These are phyloP conservation scores for Penicillium sp. DNA, from an alignment of 2,329 filamentous ascomycete genomes.

Conservation along the genomic window DNA sequence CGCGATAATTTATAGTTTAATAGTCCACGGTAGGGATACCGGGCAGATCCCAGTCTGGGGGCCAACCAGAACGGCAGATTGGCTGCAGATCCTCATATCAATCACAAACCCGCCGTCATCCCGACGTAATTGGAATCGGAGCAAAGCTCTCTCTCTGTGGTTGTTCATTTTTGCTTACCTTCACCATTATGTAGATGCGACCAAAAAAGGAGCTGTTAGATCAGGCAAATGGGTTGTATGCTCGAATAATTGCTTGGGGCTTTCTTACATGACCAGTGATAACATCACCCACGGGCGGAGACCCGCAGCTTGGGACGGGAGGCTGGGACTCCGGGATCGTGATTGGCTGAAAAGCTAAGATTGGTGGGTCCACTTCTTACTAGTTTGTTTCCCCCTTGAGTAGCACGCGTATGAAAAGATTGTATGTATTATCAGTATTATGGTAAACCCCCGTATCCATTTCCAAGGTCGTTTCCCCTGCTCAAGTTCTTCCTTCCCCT, in stretches of 20 bases:
- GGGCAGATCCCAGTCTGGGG: slow-evolving; percentile 4
- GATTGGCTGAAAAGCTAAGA: not conserved
- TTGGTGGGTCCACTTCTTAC: not conserved
- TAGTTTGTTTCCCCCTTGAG: not conserved
- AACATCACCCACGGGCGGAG: slow-evolving; percentile 4
- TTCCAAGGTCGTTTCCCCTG: not conserved
- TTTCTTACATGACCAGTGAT: not conserved
- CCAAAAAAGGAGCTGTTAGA: too few relatives aligned
- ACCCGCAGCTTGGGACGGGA: slow-evolving; percentile 1
- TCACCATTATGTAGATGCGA: not conserved
- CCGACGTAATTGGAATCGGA: slow-evolving; percentile 1
- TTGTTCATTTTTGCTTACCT: not conserved
- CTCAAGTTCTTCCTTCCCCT: not conserved
- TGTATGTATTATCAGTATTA: not conserved
- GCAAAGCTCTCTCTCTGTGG: not conserved
- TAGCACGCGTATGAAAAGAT: not conserved
- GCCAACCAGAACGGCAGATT: not conserved
- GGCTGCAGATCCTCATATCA: slow-evolving; percentile 14
- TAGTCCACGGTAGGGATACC: not conserved
- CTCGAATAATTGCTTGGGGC: not conserved
- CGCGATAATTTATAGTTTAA: not conserved
- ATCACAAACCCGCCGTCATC: slow-evolving; percentile 2
- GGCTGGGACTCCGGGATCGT: not conserved
- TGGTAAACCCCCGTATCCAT: not conserved
- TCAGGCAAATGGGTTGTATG: not conserved